Percentiles rank a stretch among this genome's conserved stretches.
Conservation (phyloP, 1,139 yeast species). For the Yamadazyma diospyri region DNA sequence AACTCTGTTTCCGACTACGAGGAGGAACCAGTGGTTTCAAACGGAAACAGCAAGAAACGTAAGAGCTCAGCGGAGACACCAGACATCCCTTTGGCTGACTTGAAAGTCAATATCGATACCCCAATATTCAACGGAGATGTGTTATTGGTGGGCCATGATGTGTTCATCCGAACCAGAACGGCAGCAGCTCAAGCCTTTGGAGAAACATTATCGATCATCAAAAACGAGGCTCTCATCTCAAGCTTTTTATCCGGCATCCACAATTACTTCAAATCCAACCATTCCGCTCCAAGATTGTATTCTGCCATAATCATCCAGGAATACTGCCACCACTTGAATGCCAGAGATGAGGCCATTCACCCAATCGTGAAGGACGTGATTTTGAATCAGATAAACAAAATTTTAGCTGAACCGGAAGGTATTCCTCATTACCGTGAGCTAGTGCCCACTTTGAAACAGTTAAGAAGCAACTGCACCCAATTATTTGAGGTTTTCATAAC, state of each 20-base stretch:
- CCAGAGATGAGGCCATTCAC: constrained; percentile 7
- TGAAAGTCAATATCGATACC: constrained; percentile 80
- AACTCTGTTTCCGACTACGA: constrained; percentile 14
- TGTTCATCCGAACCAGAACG: constrained; percentile 70
- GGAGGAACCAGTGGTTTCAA: constrained; percentile 15
- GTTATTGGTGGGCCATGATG: constrained; percentile 74
- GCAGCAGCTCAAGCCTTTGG: constrained; percentile 81
- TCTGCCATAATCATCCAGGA: constrained; percentile 71
- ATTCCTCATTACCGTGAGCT: constrained; percentile 73
- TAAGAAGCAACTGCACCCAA: constrained; percentile 85
- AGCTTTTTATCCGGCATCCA: constrained; percentile 39
- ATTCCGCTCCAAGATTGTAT: constrained; percentile 78
- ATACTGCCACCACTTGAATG: constrained; percentile 47
- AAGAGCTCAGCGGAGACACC: constrained; percentile 26
- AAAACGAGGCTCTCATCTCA: constrained; percentile 33
- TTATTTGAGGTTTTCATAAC: constrained; percentile 74
- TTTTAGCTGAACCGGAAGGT: constrained; percentile 41
- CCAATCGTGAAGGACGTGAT: constrained; percentile 18
- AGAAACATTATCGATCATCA: constrained; percentile 54
- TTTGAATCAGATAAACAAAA: constrained; percentile 26
- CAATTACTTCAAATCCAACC: constrained; percentile 51
- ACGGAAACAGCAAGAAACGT: constrained; percentile 30
- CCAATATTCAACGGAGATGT: constrained; percentile 93
- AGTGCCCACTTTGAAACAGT: constrained; percentile 80
- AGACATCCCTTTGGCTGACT: constrained; percentile 54